phyloP scores from a whole-genome alignment of 257 asterid genomes.

The Echium plantagineum region DNA sequence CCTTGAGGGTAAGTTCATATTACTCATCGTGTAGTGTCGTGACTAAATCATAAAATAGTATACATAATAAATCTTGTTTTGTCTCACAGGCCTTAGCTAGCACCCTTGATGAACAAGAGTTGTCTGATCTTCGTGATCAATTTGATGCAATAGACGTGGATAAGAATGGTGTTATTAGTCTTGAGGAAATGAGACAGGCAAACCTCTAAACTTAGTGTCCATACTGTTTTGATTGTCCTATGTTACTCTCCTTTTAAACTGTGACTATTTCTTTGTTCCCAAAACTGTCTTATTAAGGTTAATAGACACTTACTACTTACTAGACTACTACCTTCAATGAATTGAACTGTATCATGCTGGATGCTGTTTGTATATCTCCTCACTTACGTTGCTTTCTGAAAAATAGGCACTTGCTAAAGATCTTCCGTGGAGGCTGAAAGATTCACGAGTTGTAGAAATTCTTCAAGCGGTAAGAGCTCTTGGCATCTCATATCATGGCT shows the following conservation, averaged over 20 bases:
- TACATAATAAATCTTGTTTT: too few species aligned
- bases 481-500: too few species aligned
- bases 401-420: conserved; percentile 71
- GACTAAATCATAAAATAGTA: too few species aligned
- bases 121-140: conserved; percentile 64
- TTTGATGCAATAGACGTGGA: conserved; percentile 80
- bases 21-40: neutral
- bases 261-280: too few species aligned
- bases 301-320: too few species aligned
- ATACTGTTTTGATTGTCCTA: neutral
- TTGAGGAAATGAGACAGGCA: conserved; percentile 88
- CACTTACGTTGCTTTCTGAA: neutral
- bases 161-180: conserved; percentile 70
- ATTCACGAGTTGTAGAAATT: conserved; percentile 77
- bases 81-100: too few species aligned
- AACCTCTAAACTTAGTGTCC: neutral
- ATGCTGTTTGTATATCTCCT: neutral
- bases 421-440: conserved; percentile 86
- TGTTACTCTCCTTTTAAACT: too few species aligned
- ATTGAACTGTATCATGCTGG: neutral
- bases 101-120: conserved; percentile 60
- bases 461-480: conserved; percentile 72
- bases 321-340: too few species aligned
- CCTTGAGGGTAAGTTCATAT: conserved; percentile 44
- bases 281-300: too few species aligned